Conservation (phyloP, 2,329 filamentous ascomycete species). For the Trichophyton equinum region DNA sequence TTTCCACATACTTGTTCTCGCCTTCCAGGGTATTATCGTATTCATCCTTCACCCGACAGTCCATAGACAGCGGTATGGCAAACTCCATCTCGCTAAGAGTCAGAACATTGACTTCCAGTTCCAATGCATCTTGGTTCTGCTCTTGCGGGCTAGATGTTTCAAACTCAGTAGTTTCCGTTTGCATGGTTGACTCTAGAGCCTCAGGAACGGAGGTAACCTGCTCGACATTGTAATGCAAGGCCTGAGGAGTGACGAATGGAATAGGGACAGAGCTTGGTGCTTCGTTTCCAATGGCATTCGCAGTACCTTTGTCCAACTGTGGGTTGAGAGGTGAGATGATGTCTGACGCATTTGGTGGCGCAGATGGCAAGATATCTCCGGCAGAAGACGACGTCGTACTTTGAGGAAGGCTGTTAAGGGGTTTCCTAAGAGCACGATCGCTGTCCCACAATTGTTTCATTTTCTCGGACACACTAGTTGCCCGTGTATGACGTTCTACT, state of each 20-base stretch:
- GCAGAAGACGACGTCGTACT: conserved; percentile 32
- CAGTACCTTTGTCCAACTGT: conserved; percentile 22
- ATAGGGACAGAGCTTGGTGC: conserved; percentile 17
- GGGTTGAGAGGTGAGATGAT: conserved; percentile 25
- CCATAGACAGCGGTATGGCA: conserved; percentile 32
- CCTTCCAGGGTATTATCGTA: conserved; percentile 26
- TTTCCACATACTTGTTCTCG: conserved; percentile 20
- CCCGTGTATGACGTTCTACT: conserved; percentile 20
- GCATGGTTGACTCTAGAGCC: background rate
- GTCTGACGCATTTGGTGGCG: conserved; percentile 20
- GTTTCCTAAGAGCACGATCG: conserved; percentile 17
- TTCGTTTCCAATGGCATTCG: conserved; percentile 14
- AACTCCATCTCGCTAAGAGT: conserved; percentile 30
- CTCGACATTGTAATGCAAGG: conserved; percentile 17
- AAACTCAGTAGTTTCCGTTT: background rate
- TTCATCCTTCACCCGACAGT: conserved; percentile 32
- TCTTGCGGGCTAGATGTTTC: conserved; percentile 5
- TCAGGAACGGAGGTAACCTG: conserved; percentile 6
- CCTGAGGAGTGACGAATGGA: conserved; percentile 19
- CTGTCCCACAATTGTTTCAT: conserved; percentile 22
- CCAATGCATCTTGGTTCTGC: conserved; percentile 3
- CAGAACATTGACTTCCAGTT: conserved; percentile 21
- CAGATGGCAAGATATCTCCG: conserved; percentile 28
- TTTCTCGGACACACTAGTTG: conserved; percentile 22
- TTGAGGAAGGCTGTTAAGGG: conserved; percentile 16